Conservation (phyloP, 129 eudicot species). For the Sambucus nigra region DNA sequence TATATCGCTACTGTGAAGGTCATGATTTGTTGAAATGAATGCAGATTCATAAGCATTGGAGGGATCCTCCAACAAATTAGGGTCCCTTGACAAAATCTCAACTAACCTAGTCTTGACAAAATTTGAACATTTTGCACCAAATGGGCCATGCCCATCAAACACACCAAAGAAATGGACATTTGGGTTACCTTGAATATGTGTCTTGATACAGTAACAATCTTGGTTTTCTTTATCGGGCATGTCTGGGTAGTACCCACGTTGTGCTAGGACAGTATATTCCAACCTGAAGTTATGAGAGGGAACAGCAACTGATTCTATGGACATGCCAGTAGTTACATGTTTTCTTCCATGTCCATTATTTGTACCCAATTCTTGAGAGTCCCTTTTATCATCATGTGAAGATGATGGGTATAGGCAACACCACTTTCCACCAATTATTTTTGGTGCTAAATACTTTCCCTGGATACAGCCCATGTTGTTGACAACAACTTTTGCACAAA, state of each 20-base stretch:
- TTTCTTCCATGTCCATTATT: constrained; percentile 21
- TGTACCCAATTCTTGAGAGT: constrained; percentile 15
- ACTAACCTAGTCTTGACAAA: constrained; percentile 62
- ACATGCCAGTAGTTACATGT: constrained; percentile 28
- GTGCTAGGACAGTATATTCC: constrained; percentile 62
- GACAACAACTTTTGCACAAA: constrained; percentile 1
- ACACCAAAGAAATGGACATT: constrained; percentile 92
- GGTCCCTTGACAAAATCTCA: constrained; percentile 41
- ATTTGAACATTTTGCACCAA: constrained; percentile 63
- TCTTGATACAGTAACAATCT: constrained; percentile 64
- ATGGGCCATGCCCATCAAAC: constrained; percentile 88
- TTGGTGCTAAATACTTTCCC: no score
- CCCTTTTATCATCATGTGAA: constrained; percentile 28
- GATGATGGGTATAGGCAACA: constrained; percentile 34
- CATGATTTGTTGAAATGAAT: constrained; percentile 47
- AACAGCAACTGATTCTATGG: constrained; percentile 40
- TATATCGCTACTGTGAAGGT: constrained; percentile 61
- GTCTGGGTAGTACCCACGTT: constrained; percentile 83
- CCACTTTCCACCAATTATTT: constrained; percentile 77
- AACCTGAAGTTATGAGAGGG: constrained; percentile 72
- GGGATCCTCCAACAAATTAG: constrained; percentile 65
- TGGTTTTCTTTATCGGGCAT: constrained; percentile 81
- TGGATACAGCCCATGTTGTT: constrained; percentile 80
- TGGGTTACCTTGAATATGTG: constrained; percentile 64
- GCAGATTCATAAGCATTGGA: constrained; percentile 56